Evolutionary conservation across 2,329 filamentous ascomycete genomes (phyloP), one percentile per base, ranked within the genome.

Genomic region (Penicillium sp.): DNA sequence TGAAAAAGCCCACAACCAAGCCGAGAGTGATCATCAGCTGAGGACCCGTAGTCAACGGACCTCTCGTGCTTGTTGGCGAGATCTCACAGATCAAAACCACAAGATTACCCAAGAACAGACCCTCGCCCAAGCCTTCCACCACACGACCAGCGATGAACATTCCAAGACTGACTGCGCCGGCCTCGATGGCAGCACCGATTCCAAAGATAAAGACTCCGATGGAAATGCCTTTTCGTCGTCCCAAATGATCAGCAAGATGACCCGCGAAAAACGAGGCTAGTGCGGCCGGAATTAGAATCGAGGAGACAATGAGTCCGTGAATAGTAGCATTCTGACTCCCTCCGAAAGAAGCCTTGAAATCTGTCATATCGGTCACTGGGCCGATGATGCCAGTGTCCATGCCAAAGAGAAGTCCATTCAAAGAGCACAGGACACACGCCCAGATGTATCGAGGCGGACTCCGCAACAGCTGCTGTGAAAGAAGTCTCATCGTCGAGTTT

Each of bases 81-180:
- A 84, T 80, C 60, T 85, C 82, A 48, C 77, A 78, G 26, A 84
- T 78, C 52, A 83, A 75, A 58, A 83, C 79, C 8, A 73, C 69
- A 25, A 79, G 61, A n/a, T 72, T 80, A n/a, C 75, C 74, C 4
- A 84, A 56, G 54, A 75, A 83, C 1, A 82, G 59, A 0, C 81
- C 80, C 54, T 83, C 75, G 0, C 82, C 82, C 9, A 83, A 57
- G 0, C 82, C 81, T n/a, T 72, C 75, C 4, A 85, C 55, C 0
- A 72, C 70, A 1, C 82, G 68, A 0, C 82, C 82, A 3, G 71
- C 65, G 32, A 83, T 65, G 38, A 85, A 77, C 65, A 80, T 76
- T 0, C 66, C 66, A 1, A 84, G 59, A 6, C 66, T 62, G 1
- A 67, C 57, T 1, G 79, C 70, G 0, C 68, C 69, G 2, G 71